Percentiles rank a stretch among this genome's conserved stretches.
These are phyloP conservation scores for Rhizopus arrhizus DNA, from an alignment of 371 early-diverging fungal genomes.

Conservation along the genomic window DNA sequence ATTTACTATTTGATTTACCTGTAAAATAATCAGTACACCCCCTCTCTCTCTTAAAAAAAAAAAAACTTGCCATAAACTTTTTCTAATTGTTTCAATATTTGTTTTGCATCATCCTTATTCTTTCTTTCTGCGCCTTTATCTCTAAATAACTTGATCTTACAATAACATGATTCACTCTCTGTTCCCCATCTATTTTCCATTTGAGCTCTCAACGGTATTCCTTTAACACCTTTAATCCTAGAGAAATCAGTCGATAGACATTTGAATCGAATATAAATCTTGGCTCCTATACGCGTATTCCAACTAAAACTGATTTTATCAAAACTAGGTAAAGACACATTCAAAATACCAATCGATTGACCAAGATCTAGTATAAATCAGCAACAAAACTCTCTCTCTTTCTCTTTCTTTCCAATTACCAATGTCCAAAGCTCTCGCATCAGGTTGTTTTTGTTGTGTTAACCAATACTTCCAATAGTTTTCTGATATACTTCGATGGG, in stretches of 20 bases:
- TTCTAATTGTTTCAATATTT: constrained; percentile 61
- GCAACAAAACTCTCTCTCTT: background rate
- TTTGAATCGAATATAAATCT: constrained; percentile 67
- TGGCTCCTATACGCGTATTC: constrained; percentile 67
- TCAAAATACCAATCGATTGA: constrained; percentile 48
- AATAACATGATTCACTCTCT: constrained; percentile 46
- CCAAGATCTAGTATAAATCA: constrained; percentile 32
- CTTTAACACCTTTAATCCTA: constrained; percentile 77
- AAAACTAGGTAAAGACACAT: constrained; percentile 57
- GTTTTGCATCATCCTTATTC: constrained; percentile 70
- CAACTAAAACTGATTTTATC: constrained; percentile 69
- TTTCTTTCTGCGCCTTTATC: constrained; percentile 76
- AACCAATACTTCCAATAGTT: constrained; percentile 81
- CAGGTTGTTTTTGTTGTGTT: constrained; percentile 65
- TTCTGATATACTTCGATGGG: constrained; percentile 70
- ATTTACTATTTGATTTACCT: constrained; percentile 29
- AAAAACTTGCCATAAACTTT: constrained; percentile 32
- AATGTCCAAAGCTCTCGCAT: constrained; percentile 67
- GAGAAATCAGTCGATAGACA: constrained; percentile 79
- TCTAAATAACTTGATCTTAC: constrained; percentile 69
- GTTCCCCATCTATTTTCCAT: constrained; percentile 43
- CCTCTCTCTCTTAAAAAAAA: constrained; percentile 13
- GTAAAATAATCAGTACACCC: background rate
- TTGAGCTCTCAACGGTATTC: constrained; percentile 69
- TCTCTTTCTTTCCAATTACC: constrained; percentile 33